These are phyloP conservation scores for Panus rudis DNA, from an alignment of 768 basidiomycete species.

Conservation along the genomic window DNA sequence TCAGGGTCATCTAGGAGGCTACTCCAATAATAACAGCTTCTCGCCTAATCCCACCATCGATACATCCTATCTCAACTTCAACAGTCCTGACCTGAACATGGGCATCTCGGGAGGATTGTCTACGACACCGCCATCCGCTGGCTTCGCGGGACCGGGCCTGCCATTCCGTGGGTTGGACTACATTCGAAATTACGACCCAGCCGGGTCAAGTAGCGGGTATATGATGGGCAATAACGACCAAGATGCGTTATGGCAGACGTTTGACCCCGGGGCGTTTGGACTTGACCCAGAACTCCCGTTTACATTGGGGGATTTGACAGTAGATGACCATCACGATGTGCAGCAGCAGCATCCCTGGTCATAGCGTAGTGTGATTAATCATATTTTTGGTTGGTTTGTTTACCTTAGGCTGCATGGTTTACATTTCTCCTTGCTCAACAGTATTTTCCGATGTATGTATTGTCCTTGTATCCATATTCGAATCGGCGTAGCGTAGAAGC, in stretches of 20 bases:
- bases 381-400: neutral
- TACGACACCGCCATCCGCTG: slow-evolving; percentile 47
- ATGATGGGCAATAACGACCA: slow-evolving; percentile 25
- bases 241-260: slow-evolving; percentile 47
- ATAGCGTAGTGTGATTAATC: too few species aligned
- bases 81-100: slow-evolving; percentile 5
- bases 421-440: neutral
- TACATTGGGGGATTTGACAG: slow-evolving; percentile 34
- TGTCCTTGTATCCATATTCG: too few species aligned
- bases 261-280: slow-evolving; percentile 69
- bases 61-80: slow-evolving; percentile 7
- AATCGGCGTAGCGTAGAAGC: too few species aligned
- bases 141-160: slow-evolving; percentile 64
- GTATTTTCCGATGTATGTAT: neutral
- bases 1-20: slow-evolving; percentile 8
- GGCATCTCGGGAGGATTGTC: slow-evolving; percentile 31
- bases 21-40: slow-evolving; percentile 3
- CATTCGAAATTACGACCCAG: slow-evolving; percentile 68
- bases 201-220: too few species aligned
- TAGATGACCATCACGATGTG: slow-evolving; percentile 10
- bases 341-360: slow-evolving; percentile 11
- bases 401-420: neutral
- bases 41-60: slow-evolving; percentile 2
- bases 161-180: slow-evolving; percentile 82
- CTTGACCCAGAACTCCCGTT: slow-evolving; percentile 77